phyloP scores from a whole-genome alignment of 1,284 basidiomycete species.

The Apiotrichum gracile region DNA sequence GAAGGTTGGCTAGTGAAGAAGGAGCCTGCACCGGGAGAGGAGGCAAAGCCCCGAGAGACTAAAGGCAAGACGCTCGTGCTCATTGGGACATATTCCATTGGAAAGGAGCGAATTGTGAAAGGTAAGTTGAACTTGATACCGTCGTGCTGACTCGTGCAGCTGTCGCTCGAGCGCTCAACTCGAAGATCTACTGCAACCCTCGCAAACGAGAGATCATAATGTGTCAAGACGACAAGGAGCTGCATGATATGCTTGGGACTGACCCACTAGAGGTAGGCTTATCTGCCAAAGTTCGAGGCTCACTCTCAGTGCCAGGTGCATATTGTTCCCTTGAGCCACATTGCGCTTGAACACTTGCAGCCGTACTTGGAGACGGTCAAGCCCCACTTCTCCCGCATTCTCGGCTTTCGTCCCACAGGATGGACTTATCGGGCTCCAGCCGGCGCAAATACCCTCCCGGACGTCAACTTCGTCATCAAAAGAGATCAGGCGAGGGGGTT shows the following conservation, averaged over 20 bases:
- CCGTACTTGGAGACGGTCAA: constrained; percentile 71
- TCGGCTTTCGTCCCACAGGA: constrained; percentile 87
- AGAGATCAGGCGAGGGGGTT: constrained; percentile 62
- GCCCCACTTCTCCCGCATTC: constrained; percentile 63
- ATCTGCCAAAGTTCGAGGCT: neutral
- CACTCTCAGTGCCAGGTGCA: constrained; percentile 66
- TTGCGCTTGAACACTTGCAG: constrained; percentile 71
- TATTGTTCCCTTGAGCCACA: constrained; percentile 70
- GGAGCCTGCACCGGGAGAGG: constrained; percentile 18
- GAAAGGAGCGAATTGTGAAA: constrained; percentile 95
- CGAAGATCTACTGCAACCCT: constrained; percentile 85
- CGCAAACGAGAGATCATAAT: constrained; percentile 72
- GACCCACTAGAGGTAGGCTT: constrained; percentile 57
- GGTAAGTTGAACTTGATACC: constrained; percentile 49
- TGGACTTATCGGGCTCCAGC: constrained; percentile 78
- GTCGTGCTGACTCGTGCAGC: constrained; percentile 50
- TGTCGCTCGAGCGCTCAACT: constrained; percentile 71
- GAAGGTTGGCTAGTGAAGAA: constrained; percentile 47
- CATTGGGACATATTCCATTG: constrained; percentile 93
- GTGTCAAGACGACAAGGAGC: constrained; percentile 74
- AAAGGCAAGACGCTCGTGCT: constrained; percentile 60
- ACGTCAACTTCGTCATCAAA: constrained; percentile 62
- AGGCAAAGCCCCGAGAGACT: constrained; percentile 25
- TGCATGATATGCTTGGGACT: constrained; percentile 69
- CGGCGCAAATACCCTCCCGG: constrained; percentile 59